Evolutionary conservation across 768 basidiomycete species (phyloP), one percentile per base, ranked within the genome.

Genomic region (Porphyrellus cyaneotinctus): DNA sequence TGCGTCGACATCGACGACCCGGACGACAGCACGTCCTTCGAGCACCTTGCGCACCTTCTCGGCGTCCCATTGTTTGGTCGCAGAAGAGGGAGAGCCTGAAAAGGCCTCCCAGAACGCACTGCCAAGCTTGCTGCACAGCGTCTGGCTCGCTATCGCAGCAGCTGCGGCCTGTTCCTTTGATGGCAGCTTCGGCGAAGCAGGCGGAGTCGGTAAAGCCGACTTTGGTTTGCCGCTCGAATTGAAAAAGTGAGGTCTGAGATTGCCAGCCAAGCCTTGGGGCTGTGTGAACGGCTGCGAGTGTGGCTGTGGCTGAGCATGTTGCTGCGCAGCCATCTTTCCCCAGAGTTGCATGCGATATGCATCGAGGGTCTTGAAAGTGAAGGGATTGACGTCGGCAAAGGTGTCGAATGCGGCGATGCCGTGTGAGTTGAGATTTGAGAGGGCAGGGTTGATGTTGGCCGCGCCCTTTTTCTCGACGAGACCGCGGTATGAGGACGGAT

Each of bases 331-430:
- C 83, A 95, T 89, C 72, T 87, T 82, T 31, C 85, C 82, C 94
- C 93, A 95, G 0, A 97, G 76, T 56, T 95, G 93, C 88, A 93
- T 93, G 37, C 93, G 81, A 65, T 87, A 87, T 66, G 84, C 80
- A 70, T 95, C 92, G 58, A 95, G 74, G 2, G 80, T 83, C 75
- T 91, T 93, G 76, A 95, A 81, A 3, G 88, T 93, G 70, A 94
- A 94, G 13, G 85, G 84, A 58, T 90, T 91, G 57, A 76, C 66
- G 59, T 94, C 91, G 22, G 85, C 75, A 70, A 91, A 94, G 15
- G 82, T 76, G 52, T 92, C 88, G 69, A 93, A 91, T 1, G 79
- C 77, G 36, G 70, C 72, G 54, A 67, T 14, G 63, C 68, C 54
- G 62, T 64, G 45, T 17, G 60, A 15, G 42, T 47, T 64, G 58